Conservation (phyloP, 306 rosid genomes). For the Vigna trinervia region DNA sequence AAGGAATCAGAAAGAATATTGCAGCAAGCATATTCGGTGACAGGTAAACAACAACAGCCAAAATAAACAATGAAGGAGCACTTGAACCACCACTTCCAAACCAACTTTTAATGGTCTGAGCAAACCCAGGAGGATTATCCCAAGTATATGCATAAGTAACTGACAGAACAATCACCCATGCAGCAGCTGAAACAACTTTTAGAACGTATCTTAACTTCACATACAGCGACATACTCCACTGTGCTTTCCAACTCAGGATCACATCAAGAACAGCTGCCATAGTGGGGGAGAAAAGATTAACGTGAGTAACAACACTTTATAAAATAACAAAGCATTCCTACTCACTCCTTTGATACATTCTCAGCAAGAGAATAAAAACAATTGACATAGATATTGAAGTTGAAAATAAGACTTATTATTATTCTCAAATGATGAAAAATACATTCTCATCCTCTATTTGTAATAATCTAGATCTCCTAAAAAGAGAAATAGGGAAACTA, state of each 20-base stretch:
- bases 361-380: not conserved
- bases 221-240: conserved; percentile 78
- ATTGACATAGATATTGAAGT: conserved; percentile 11
- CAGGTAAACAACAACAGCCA: conserved; percentile 93
- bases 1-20: conserved; percentile 80
- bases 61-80: conserved; percentile 83
- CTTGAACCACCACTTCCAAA: conserved; percentile 66
- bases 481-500: too few species aligned
- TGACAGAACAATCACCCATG: conserved; percentile 91
- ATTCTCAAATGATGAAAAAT: too few species aligned
- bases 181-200: conserved; percentile 91
- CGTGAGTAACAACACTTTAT: conserved; percentile 32
- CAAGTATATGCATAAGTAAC: conserved; percentile 90
- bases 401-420: too few species aligned
- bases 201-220: conserved; percentile 86
- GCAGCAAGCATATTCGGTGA: conserved; percentile 96
- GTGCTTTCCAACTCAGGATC: conserved; percentile 91
- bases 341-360: conserved; percentile 2
- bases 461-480: too few species aligned
- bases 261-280: conserved; percentile 92
- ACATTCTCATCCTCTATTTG: too few species aligned
- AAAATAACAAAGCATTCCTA: conserved; percentile 12
- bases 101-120: conserved; percentile 94
- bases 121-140: conserved; percentile 96
- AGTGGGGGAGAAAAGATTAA: conserved; percentile 16